phyloP scores from a whole-genome alignment of 2,329 filamentous ascomycete species.

The Talaromyces sp. region DNA sequence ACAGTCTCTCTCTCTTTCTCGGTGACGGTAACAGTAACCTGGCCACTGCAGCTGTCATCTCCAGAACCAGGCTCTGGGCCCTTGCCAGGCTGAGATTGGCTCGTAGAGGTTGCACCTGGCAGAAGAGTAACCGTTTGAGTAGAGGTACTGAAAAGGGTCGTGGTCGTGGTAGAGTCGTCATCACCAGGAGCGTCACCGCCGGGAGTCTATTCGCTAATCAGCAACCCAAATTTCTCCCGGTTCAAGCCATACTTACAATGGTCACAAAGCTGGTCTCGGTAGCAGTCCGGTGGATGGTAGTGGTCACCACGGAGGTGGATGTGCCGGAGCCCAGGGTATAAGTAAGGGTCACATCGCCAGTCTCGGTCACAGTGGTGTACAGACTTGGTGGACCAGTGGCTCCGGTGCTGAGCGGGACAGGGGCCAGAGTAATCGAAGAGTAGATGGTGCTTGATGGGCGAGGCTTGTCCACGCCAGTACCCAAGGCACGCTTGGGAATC shows the following conservation, averaged over 20 bases:
- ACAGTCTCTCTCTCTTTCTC: constrained; percentile 32
- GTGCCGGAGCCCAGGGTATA: constrained; percentile 35
- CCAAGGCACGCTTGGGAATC: constrained; percentile 14
- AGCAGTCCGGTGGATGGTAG: constrained; percentile 30
- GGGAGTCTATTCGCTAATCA: constrained; percentile 3
- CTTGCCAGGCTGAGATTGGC: background rate
- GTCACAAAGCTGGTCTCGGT: constrained; percentile 17
- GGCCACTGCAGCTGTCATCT: constrained; percentile 4
- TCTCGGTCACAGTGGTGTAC: constrained; percentile 5
- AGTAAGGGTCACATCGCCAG: constrained; percentile 27
- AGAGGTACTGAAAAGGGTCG: constrained; percentile 24
- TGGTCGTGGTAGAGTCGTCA: constrained; percentile 22
- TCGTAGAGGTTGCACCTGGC: constrained; percentile 1
- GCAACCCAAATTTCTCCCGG: background rate
- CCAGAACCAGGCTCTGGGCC: background rate
- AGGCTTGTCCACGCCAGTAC: background rate
- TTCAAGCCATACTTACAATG: constrained; percentile 7
- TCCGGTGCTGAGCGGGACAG: constrained; percentile 18
- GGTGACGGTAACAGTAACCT: constrained; percentile 21
- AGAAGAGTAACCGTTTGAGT: constrained; percentile 12
- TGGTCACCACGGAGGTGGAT: constrained; percentile 31
- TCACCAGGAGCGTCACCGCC: constrained; percentile 6
- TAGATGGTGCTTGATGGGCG: constrained; percentile 16
- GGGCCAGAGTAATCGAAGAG: constrained; percentile 10
- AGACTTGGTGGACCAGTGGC: constrained; percentile 9